Conservation (phyloP, 495 filamentous ascomycete genomes). For the Cenococcum geophilum region DNA sequence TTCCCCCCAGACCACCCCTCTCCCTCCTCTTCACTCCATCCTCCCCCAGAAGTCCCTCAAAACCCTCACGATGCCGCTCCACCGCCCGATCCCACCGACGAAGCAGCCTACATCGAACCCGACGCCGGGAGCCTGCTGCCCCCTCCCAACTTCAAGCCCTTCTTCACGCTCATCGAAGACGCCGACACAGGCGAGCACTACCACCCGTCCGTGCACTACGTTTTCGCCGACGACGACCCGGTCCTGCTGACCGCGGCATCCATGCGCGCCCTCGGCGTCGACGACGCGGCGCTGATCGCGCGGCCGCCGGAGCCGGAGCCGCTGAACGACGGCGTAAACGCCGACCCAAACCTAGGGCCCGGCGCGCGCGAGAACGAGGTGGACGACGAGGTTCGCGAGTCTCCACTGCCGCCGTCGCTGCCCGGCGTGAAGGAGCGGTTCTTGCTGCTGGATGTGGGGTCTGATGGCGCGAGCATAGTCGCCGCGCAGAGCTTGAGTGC, state of each 20-base stretch:
- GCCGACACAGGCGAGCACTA: conserved; percentile 53
- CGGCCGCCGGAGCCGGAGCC: background rate
- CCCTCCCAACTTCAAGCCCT: conserved; percentile 51
- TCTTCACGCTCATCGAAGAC: conserved; percentile 62
- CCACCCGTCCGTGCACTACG: conserved; percentile 79
- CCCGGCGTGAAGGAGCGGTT: conserved; percentile 33
- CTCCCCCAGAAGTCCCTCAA: conserved; percentile 44
- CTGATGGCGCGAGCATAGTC: conserved; percentile 33
- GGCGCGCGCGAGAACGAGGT: conserved; percentile 4
- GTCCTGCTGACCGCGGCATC: conserved; percentile 35
- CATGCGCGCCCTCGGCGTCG: conserved; percentile 30
- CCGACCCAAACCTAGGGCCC: background rate
- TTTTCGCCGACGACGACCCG: conserved; percentile 50
- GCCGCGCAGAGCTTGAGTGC: conserved; percentile 33
- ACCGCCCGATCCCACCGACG: conserved; percentile 15
- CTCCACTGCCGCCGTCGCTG: conserved; percentile 26
- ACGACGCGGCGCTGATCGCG: conserved; percentile 14
- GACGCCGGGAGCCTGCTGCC: conserved; percentile 32
- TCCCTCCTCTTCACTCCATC: conserved; percentile 48
- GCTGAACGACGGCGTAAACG: background rate
- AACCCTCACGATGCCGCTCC: conserved; percentile 38
- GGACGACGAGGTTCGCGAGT: conserved; percentile 12
- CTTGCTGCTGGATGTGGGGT: conserved; percentile 36
- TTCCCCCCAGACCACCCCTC: conserved; percentile 20
- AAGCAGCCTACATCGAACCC: conserved; percentile 21